A percentile compares a stretch with the other conserved stretches of the same genome.
Evolutionary conservation across 2,329 filamentous ascomycete genomes (phyloP).

Genomic region (Scedosporium aurantiacum): DNA sequence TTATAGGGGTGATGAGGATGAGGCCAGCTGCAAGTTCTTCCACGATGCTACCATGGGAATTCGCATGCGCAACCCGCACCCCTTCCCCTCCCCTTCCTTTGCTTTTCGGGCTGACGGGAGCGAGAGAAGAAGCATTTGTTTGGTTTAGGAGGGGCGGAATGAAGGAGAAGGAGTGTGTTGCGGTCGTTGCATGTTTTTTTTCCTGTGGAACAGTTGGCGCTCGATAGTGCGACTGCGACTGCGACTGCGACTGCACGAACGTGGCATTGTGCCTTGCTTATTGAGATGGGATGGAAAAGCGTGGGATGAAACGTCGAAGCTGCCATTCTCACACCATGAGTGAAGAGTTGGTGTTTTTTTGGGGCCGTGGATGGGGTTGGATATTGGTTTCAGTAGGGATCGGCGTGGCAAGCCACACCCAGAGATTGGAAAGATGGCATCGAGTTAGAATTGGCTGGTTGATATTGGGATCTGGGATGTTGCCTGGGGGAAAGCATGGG

Average conservation of each 20-base stretch:
- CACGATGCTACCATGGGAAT: too few relatives aligned
- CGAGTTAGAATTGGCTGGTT: too few relatives aligned
- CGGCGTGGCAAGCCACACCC: neutral
- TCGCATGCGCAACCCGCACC: too few relatives aligned
- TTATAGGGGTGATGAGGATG: too few relatives aligned
- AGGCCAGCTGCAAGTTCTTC: too few relatives aligned
- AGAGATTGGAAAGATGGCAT: neutral
- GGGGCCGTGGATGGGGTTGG: neutral
- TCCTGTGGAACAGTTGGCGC: neutral
- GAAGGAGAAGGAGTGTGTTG: neutral
- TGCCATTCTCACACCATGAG: neutral
- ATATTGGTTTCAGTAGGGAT: neutral
- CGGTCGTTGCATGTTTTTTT: neutral
- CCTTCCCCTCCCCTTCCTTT: too few relatives aligned
- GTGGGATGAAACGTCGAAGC: neutral
- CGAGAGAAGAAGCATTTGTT: neutral
- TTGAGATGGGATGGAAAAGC: neutral
- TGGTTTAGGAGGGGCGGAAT: neutral
- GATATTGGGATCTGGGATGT: too few relatives aligned
- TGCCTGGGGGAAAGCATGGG: too few relatives aligned
- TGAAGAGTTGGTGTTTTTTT: neutral
- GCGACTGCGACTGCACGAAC: neutral
- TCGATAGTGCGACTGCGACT: neutral
- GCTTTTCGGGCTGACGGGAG: neutral
- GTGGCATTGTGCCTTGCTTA: neutral